Evolutionary conservation across 75 land plant species (phyloP), one percentile per base, ranked within the genome.

Genomic region (Sequoia sempervirens): DNA sequence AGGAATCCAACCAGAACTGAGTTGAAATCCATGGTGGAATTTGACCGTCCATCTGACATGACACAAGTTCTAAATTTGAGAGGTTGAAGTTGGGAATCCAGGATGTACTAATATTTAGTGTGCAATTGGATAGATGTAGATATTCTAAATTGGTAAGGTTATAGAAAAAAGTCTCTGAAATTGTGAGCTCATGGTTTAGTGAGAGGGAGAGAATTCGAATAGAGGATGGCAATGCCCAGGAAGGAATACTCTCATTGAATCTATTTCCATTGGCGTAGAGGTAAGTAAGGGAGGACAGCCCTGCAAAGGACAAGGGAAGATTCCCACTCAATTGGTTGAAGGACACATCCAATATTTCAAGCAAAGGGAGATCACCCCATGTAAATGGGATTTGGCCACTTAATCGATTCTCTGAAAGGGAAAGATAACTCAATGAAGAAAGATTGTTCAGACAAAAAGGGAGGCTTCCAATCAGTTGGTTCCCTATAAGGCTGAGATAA

Each of bases 381-480:
- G 50, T 46, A 46, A 46, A 46, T 46, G 50, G 50, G 8, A 46
- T 46, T 46, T 46, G 50, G 50, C 50, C 50, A 46, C 50, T 46
- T 46, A 46, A 46, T 46, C 50, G 50, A 46, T 46, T 9, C 2
- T 46, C 8, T 46, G 50, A 46, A 46, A 46, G 50, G 50, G 10
- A 8, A 11, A 46, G 12, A 9, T 1, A 0, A 1, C 11, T 46
- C 50, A 46, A 46, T 7, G 10, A n/a, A 38, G 83, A 30, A 10
- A 82, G 58, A 32, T 82, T 82, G 26, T 68, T 68, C 36, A 56
- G 13, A 20, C 38, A 58, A n/a, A 68, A 64, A 4, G 86, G 86
- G 26, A 85, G 52, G 26, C 45, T 64, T 43, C 90, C 90, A 74
- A 34, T 58, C 17, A 86, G 84, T 14, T 32, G 17, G 23, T 81